Conservation (phyloP, 768 basidiomycete species). For the Boletus fagicola region DNA sequence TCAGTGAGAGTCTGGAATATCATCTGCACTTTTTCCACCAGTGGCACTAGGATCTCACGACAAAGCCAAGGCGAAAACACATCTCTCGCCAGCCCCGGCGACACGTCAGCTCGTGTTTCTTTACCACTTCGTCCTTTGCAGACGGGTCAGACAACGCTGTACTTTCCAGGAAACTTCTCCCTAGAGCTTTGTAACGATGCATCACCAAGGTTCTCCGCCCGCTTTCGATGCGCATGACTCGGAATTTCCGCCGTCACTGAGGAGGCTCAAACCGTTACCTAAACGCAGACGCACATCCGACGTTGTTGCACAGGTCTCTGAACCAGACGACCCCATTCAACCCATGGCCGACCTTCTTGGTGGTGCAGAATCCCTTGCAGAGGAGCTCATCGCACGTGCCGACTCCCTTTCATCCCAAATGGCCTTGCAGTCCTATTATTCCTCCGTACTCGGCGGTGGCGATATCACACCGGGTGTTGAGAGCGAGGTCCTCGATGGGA, state of each 20-base stretch:
- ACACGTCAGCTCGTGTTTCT: slow-evolving; percentile 32
- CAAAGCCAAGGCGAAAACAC: not conserved
- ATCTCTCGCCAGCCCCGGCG: slow-evolving; percentile 2
- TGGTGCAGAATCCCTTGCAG: slow-evolving; percentile 48
- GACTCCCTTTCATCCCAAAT: slow-evolving; percentile 58
- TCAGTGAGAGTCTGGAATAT: not conserved
- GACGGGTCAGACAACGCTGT: slow-evolving; percentile 14
- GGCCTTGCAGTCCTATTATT: slow-evolving; percentile 62
- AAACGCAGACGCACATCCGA: slow-evolving; percentile 64
- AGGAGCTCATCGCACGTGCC: slow-evolving; percentile 56
- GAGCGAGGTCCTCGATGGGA: slow-evolving; percentile 18
- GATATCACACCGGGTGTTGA: slow-evolving; percentile 36
- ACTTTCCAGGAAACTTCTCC: slow-evolving; percentile 16
- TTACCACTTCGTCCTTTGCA: slow-evolving; percentile 21
- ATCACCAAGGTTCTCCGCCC: slow-evolving; percentile 51
- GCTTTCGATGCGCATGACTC: slow-evolving; percentile 66
- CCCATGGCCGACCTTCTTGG: slow-evolving; percentile 37
- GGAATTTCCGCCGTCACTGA: slow-evolving; percentile 53
- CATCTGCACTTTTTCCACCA: not conserved
- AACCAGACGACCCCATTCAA: slow-evolving; percentile 29
- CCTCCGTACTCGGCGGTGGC: slow-evolving; percentile 50
- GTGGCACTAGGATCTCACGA: slow-evolving; percentile 23
- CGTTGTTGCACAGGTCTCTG: slow-evolving; percentile 23
- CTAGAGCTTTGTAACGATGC: slow-evolving; percentile 39
- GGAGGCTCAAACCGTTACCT: slow-evolving; percentile 75